Conservation (phyloP, 208 protist species). For the Angomonas deanei region DNA sequence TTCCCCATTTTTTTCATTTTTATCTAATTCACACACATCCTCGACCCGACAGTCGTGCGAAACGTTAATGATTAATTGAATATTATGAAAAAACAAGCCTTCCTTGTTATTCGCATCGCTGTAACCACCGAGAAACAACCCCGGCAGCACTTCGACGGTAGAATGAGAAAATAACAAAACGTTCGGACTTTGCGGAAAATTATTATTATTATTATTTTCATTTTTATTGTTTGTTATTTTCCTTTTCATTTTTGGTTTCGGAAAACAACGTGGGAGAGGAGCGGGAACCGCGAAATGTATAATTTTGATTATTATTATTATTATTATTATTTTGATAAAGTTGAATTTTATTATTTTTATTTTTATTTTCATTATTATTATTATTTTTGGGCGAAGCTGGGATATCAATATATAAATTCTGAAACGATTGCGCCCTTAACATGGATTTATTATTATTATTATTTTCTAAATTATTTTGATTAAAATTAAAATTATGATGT, state of each 20-base stretch:
- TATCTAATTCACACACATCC: slow-evolving; percentile 27
- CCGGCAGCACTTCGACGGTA: slow-evolving; percentile 51
- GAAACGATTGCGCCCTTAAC: neutral
- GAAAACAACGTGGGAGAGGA: slow-evolving; percentile 5
- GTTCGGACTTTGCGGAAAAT: neutral
- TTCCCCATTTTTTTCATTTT: slow-evolving; percentile 11
- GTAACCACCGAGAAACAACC: slow-evolving; percentile 62
- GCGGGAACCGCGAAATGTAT: neutral
- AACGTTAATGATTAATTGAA: slow-evolving; percentile 73
- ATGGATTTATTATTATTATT: neutral
- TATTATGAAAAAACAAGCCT: slow-evolving; percentile 26
- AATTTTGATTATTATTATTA: neutral
- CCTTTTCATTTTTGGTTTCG: neutral
- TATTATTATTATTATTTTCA: slow-evolving; percentile 1
- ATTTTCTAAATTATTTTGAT: neutral
- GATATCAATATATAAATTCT: neutral
- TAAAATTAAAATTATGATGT: neutral
- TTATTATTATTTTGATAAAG: neutral
- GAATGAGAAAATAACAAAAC: slow-evolving; percentile 12
- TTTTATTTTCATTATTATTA: neutral
- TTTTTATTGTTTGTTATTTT: neutral
- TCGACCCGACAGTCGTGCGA: slow-evolving; percentile 48
- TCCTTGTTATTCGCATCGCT: slow-evolving; percentile 30
- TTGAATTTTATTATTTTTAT: neutral
- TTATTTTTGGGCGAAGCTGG: neutral